These are phyloP conservation scores for Colletotrichum shisoi DNA, from an alignment of 2,329 filamentous ascomycete species.

Conservation along the genomic window DNA sequence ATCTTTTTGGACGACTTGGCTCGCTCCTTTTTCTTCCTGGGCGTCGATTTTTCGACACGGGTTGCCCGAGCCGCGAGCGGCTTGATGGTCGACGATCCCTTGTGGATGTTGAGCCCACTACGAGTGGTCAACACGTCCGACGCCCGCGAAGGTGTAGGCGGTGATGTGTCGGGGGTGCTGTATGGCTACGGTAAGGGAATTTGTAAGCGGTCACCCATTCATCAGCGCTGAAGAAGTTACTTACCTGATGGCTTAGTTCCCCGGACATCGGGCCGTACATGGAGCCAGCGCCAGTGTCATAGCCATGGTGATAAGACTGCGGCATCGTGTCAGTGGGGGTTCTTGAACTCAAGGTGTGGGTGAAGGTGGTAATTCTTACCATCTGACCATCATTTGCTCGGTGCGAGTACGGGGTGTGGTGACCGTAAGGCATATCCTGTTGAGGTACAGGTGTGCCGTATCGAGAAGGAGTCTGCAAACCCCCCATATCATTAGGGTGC, in stretches of 20 bases:
- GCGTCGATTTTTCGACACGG: constrained; percentile 47
- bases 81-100: constrained; percentile 41
- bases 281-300: constrained; percentile 28
- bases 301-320: constrained; percentile 31
- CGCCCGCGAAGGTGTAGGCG: constrained; percentile 54
- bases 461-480: constrained; percentile 49
- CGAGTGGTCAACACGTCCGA: constrained; percentile 51
- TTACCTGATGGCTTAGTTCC: constrained; percentile 38
- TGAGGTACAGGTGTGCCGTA: constrained; percentile 52
- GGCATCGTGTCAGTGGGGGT: background rate
- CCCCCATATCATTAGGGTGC: constrained; percentile 45
- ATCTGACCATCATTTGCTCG: constrained; percentile 36
- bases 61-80: constrained; percentile 45
- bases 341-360: background rate
- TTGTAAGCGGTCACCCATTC: constrained; percentile 18
- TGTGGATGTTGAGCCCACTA: constrained; percentile 48
- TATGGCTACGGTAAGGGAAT: constrained; percentile 49
- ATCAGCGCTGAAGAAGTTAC: background rate
- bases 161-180: constrained; percentile 62
- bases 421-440: constrained; percentile 44
- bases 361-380: constrained; percentile 15
- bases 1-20: constrained; percentile 55
- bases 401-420: constrained; percentile 46
- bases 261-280: constrained; percentile 35
- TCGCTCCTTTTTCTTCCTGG: constrained; percentile 53